Evolutionary conservation across 768 basidiomycete genomes (phyloP), one percentile per base, ranked within the genome.

Genomic region (Scleroderma bovista): DNA sequence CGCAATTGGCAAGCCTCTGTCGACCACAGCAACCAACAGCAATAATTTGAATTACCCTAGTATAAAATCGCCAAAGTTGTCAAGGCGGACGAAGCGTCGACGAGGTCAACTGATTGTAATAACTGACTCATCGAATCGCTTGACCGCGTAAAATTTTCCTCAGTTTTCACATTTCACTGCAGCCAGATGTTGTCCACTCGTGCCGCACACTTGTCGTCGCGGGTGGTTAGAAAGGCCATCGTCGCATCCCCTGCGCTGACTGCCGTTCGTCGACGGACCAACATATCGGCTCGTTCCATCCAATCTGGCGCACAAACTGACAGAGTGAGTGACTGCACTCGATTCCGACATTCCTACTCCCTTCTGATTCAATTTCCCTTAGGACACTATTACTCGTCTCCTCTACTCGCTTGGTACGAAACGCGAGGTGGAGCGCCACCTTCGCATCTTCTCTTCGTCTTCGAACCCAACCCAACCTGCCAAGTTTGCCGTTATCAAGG

Each of bases 341-440:
- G 15, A 8, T 29, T 20, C 43, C 15, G 16, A 44, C 43, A 17
- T 12, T 17, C 22, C 44, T 45, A 15, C 12, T 32, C 15, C 11
- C 9, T 31, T 31, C 31, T 45, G 33, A 45, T n/a, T 12, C 44
- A 32, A 16, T 15, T 26, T 37, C 33, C 15, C 5, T 32, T 60
- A 95, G 94, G 96, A 99, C 63, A 98, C 95, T 2, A 98, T 99
- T 60, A 93, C 92, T 46, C 87, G 96, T 41, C 76, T 99, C 12
- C 78, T 99, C 34, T 97, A 98, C 72, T 97, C 95, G 19, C 86
- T 99, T 56, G 96, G 95, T 46, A 90, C 91, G 26, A 93, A 96
- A 64, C 88, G 92, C 56, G 96, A 99, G 68, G 96, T 99, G 57
- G 94, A 97, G 64, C 87, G 96, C 54, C 94, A 99, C 74, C 84